Conservation (phyloP, 2,329 filamentous ascomycete genomes). For the Colletotrichum spaethianum region DNA sequence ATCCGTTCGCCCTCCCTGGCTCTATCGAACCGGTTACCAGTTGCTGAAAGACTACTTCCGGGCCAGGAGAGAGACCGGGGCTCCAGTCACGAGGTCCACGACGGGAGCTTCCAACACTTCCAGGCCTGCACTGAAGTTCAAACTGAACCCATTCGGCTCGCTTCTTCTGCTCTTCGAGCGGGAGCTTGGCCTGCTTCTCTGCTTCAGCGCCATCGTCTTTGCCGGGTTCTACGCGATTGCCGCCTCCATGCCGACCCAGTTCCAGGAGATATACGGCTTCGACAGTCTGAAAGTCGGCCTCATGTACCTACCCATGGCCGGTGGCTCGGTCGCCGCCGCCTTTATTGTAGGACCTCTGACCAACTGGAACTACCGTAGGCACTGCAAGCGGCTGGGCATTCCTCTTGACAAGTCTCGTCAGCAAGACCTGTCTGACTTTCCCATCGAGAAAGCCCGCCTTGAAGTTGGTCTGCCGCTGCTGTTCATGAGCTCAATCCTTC, state of each 20-base stretch:
- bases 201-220: constrained; percentile 61
- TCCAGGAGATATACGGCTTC: constrained; percentile 70
- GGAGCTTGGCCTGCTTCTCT: constrained; percentile 60
- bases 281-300: constrained; percentile 69
- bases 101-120: constrained; percentile 41
- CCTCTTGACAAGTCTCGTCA: constrained; percentile 67
- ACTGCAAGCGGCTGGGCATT: constrained; percentile 68
- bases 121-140: constrained; percentile 51
- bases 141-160: constrained; percentile 58
- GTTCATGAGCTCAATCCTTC: constrained; percentile 60
- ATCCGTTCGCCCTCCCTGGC: constrained; percentile 56
- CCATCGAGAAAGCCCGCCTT: constrained; percentile 66
- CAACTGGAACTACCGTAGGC: constrained; percentile 77
- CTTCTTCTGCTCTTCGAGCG: constrained; percentile 58
- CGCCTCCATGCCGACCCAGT: constrained; percentile 59
- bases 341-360: constrained; percentile 67
- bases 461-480: constrained; percentile 66
- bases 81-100: constrained; percentile 8
- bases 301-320: constrained; percentile 66
- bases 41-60: constrained; percentile 42
- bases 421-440: constrained; percentile 63
- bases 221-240: constrained; percentile 65
- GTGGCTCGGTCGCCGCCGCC: constrained; percentile 63
- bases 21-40: constrained; percentile 52
- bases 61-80: constrained; percentile 32